Evolutionary conservation across 139 green algal species (phyloP).

Genomic region (Chlamydomonas sp.): DNA sequence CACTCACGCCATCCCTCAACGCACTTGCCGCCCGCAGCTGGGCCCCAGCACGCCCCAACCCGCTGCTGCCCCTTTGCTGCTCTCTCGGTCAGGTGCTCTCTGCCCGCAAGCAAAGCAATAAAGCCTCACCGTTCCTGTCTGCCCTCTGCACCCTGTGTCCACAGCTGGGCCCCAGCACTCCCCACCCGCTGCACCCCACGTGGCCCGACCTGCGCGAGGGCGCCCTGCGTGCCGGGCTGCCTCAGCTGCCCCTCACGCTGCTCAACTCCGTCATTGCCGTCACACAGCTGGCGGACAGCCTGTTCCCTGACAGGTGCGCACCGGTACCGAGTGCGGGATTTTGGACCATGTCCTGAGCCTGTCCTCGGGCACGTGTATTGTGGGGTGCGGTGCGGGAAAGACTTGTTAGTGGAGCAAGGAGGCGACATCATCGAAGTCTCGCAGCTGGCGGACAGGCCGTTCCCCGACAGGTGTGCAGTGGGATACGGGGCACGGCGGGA

Average conservation of each 20-base stretch:
- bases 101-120: too few relatives aligned
- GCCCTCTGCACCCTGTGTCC: not conserved
- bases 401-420: too few relatives aligned
- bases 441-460: too few relatives aligned
- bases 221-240: conserved; percentile 41
- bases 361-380: too few relatives aligned
- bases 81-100: too few relatives aligned
- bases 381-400: too few relatives aligned
- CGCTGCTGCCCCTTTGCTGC: too few relatives aligned
- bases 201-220: conserved; percentile 40
- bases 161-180: conserved; percentile 49
- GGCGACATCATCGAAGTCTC: too few relatives aligned
- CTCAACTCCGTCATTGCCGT: conserved; percentile 88
- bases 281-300: conserved; percentile 69
- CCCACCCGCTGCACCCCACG: conserved; percentile 41
- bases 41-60: conserved; percentile 36
- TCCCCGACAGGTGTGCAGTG: too few relatives aligned
- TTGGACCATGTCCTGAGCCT: not conserved
- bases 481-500: too few relatives aligned
- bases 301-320: conserved; percentile 62
- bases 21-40: conserved; percentile 19
- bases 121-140: too few relatives aligned
- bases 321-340: not conserved
- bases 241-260: conserved; percentile 64
- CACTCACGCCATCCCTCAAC: too few relatives aligned